phyloP scores from a whole-genome alignment of 1,284 basidiomycete species.

The Inonotus hispidus region DNA sequence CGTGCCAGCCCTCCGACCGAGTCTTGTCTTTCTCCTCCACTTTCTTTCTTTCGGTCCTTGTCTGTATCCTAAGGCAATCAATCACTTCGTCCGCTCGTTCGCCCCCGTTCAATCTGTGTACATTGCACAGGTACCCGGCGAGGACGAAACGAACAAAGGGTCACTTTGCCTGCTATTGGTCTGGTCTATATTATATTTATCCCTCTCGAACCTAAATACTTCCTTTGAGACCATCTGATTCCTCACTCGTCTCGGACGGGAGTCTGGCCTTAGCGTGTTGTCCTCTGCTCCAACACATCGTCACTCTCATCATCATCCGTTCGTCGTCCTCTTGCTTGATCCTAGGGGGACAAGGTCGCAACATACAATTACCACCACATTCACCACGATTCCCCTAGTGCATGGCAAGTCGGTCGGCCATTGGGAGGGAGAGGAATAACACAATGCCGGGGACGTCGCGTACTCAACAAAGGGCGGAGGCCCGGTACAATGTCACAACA shows the following conservation, averaged over 20 bases:
- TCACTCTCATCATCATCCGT: background rate
- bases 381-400: background rate
- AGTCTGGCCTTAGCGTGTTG: background rate
- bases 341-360: background rate
- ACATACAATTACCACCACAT: background rate
- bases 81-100: background rate
- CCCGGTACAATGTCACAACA: constrained; percentile 73
- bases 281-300: background rate
- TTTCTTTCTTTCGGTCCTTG: too few relatives aligned
- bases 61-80: background rate
- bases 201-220: background rate
- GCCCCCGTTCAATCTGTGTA: too few relatives aligned
- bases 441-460: constrained; percentile 31
- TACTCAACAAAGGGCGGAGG: constrained; percentile 44
- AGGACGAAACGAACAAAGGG: too few relatives aligned
- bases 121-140: too few relatives aligned
- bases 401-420: constrained; percentile 16
- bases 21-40: too few relatives aligned
- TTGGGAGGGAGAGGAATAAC: constrained; percentile 13
- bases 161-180: too few relatives aligned
- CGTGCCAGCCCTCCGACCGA: too few relatives aligned
- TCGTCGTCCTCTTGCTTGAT: background rate
- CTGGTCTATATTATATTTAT: background rate
- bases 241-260: background rate
- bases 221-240: background rate